Evolutionary conservation across 2,329 filamentous ascomycete species (phyloP), one percentile per base, ranked within the genome.

Genomic region (Talaromyces sp.): DNA sequence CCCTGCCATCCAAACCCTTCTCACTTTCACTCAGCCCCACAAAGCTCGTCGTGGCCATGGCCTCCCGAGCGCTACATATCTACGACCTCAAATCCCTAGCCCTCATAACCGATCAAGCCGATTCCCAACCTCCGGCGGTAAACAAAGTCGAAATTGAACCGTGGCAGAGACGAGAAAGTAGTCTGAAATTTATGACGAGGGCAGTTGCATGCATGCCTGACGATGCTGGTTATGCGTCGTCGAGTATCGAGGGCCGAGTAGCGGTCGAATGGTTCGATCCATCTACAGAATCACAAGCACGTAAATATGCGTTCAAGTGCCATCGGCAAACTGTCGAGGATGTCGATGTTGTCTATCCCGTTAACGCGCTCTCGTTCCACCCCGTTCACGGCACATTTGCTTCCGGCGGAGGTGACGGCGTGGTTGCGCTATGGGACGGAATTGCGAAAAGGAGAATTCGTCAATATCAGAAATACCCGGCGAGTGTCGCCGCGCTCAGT

Each of bases 281-380:
- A 17, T 91, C 88, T 5, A 83, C 88, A 49, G 91, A 94, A 77
- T 93, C 91, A 3, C 93, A 98, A 80, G 90, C 91, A 45, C 87
- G 93, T 70, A 98, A 97, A 78, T 99, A 98, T 77, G 95, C 95
- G 15, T 99, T 99, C 86, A 99, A 99, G 79, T 99, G 95, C 79
- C 95, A 99, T 79, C 87, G 95, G 4, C 92, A 96, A 77, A 85
- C 88, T 35, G 75, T 81, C 62, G 85, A 85, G 50, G 87, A 87
- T 59, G 87, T 85, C 33, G 93, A 97, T 72, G 85, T 97, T 4
- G 92, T 97, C 3, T 97, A 93, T 73, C 93, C 93, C 0, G 93
- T 97, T 70, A 95, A 97, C 74, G 90, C 93, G 2, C 84, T 97
- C 8, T 88, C 91, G 0, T 97, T 96, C 80, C 93, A 97, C 77